phyloP scores from a whole-genome alignment of 495 filamentous ascomycete species.

The Tuber brumale region DNA sequence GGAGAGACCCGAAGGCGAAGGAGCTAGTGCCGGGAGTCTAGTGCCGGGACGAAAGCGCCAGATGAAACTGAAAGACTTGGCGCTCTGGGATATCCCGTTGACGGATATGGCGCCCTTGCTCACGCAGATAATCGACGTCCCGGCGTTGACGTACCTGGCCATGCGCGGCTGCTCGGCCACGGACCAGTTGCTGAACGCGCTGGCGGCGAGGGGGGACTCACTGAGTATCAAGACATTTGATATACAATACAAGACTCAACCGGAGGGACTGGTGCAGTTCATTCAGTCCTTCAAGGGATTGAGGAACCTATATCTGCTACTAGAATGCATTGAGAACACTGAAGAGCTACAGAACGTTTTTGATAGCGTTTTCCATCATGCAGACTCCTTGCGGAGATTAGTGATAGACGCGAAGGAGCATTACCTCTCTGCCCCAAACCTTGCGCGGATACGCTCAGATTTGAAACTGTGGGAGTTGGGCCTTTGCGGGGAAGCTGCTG shows the following conservation, averaged over 20 bases:
- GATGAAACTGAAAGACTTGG: constrained; percentile 7
- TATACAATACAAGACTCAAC: constrained; percentile 9
- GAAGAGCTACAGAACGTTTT: constrained; percentile 5
- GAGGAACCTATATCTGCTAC: constrained; percentile 16
- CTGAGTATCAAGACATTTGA: constrained; percentile 16
- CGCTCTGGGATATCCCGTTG: constrained; percentile 9
- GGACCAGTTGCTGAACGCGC: constrained; percentile 1
- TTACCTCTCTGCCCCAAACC: constrained; percentile 6
- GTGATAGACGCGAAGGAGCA: constrained; percentile 20
- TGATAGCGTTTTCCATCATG: constrained; percentile 14
- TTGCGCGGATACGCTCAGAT: constrained; percentile 7
- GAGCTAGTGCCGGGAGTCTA: not conserved
- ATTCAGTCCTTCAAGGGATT: constrained; percentile 13
- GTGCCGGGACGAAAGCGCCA: not conserved
- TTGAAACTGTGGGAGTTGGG: constrained; percentile 18
- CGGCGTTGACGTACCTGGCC: not conserved
- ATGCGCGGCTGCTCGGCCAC: constrained; percentile 13
- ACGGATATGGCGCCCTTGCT: constrained; percentile 3
- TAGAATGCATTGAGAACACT: constrained; percentile 9
- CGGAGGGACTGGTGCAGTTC: constrained; percentile 7
- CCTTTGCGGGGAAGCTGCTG: not conserved
- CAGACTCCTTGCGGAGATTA: constrained; percentile 8
- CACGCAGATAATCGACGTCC: constrained; percentile 11
- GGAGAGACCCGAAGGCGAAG: not conserved
- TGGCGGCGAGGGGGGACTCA: not conserved